Evolutionary conservation across 176 grass and related monocot genomes (phyloP), one percentile per base, ranked within the genome.

Genomic region (Musa acuminata): DNA sequence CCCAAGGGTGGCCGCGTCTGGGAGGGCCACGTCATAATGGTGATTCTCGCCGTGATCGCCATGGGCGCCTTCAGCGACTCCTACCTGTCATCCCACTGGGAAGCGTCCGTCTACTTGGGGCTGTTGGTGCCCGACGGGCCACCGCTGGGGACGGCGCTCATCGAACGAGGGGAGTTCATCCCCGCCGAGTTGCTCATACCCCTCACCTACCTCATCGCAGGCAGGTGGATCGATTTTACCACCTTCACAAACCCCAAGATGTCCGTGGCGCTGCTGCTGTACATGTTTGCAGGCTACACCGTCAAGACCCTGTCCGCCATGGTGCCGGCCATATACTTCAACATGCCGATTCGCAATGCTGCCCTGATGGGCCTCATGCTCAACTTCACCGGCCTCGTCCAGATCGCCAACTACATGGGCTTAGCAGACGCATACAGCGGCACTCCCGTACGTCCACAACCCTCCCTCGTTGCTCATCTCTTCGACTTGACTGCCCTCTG

Each of bases 1-100:
- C 94, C 90, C 0, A 87, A 93, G 55, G 88, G 94, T 1, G 79
- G 62, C 16, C 81, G 90, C 22, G 82, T 98, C 64, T 63, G 71
- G 13, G 52, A 74, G 12, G 69, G 62, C 11, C 70, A 60, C 59
- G 24, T 84, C 54, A 8, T 73, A 17, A 0, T 62, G 13, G 69
- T 84, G 1, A 24, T 78, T 10, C 16, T 75, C 9, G 49, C 25
- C 2, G 77, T 84, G 13, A 11, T 80, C 29, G 25, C 43, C 24
- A 25, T 74, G 23, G 50, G 71, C 11, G 1, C 52, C 3, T 21
- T 49, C 49, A 84, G 82, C n/a, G 82, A 84, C 71, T 27, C 66
- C 16, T 14, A 62, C 1, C 59, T 69, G 11, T 49, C 75, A 17
- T 29, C 25, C n/a, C 49, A 27, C 76, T 50, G 73, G 8, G 60